Evolutionary conservation across 106 monocot genomes (phyloP), one percentile per base, ranked within the genome.

Genomic region (Phalaenopsis equestris): DNA sequence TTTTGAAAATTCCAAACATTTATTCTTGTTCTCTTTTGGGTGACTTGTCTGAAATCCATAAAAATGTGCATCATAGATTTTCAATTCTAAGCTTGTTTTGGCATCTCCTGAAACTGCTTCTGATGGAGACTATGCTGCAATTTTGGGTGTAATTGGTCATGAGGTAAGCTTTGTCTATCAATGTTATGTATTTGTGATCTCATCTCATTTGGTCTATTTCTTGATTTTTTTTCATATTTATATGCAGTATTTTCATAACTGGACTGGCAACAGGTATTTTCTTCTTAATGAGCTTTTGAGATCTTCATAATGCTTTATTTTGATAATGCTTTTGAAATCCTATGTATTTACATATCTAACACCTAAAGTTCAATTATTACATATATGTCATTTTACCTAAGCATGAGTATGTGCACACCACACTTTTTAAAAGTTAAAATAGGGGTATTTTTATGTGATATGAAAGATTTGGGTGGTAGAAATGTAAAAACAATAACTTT

Each of bases 211-310:
- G 19, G 19, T 14, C 16, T 43, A 42, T 74, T 18, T 74, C 18
- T 74, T 74, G 74, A 74, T 19, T n/a, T 74, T n/a, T 74, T 12
- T 7, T 56, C 16, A 24, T 67, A 36, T 75, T 42, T 46, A 80
- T 55, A 83, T 85, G 82, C 99, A 99, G 99, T 99, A 99, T 90
- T 99, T 99, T 77, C 99, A 99, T 86, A 99, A 99, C 84, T 99
- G 99, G 99, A 99, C 99, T 78, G 99, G 99, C 23, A 95, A 99
- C 87, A 89, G 99, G 99, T 95, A 83, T 18, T 41, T 42, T 49
- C 61, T 83, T 21, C 45, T 52, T 52, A 19, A 57, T 4, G 19
- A 12, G 36, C 1, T 3, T 17, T 74, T 16, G 23, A 72, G 10
- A 74, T 42, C 41, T 72, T 21, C 15, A 42, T 41, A 72, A 39